Evolutionary conservation across 441 rosid species (phyloP).

Genomic region (Populus trichocarpa): DNA sequence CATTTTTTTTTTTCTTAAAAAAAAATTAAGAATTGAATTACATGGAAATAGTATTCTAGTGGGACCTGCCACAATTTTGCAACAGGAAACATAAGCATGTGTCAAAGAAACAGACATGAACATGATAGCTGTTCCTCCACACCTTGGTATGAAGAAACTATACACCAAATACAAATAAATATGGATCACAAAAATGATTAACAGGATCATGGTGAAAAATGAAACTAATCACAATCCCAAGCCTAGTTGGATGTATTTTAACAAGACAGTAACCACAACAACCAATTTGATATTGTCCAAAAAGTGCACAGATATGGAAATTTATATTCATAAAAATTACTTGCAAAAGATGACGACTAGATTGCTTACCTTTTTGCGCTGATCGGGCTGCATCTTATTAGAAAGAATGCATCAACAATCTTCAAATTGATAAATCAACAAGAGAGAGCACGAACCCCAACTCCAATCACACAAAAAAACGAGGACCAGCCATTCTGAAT

Average conservation of each 20-base stretch:
- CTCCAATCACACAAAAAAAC: constrained; percentile 21
- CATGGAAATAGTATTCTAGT: constrained; percentile 1
- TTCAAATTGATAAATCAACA: constrained; percentile 19
- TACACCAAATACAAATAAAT: constrained; percentile 4
- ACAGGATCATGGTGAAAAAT: constrained; percentile 2
- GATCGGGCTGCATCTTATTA: constrained; percentile 80
- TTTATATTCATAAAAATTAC: not conserved
- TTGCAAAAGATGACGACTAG: not conserved
- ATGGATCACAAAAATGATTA: not conserved
- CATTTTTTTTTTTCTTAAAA: not conserved
- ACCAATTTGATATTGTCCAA: constrained; percentile 24
- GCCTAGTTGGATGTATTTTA: not conserved
- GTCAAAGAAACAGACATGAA: constrained; percentile 24
- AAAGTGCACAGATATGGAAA: not conserved
- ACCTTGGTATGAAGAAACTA: constrained; percentile 15
- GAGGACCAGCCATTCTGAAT: not conserved
- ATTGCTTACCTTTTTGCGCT: constrained; percentile 68
- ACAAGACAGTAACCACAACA: constrained; percentile 15
- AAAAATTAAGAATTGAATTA: not conserved
- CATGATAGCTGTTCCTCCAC: constrained; percentile 25
- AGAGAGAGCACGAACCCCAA: constrained; percentile 19
- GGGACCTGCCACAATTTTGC: constrained; percentile 20
- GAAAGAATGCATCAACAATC: constrained; percentile 48
- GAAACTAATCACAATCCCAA: constrained; percentile 1
- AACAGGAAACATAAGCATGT: constrained; percentile 20